phyloP scores from a whole-genome alignment of 306 rosid genomes.

The Adenanthera pavonina region DNA sequence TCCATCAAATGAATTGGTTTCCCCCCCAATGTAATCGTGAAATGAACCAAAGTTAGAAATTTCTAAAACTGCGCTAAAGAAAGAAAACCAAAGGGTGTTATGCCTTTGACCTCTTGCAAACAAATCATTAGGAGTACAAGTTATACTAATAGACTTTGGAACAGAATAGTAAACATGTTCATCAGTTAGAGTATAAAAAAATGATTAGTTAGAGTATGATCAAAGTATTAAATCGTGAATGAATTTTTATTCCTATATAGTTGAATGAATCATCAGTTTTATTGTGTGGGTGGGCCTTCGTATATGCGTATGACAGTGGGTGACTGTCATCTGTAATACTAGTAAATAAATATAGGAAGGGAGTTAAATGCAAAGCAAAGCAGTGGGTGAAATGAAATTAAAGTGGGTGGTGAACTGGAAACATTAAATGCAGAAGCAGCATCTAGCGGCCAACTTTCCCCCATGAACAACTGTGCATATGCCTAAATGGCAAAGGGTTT shows the following conservation, averaged over 20 bases:
- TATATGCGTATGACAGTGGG: too few relatives aligned
- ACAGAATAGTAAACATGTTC: not conserved
- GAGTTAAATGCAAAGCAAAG: slow-evolving; percentile 24
- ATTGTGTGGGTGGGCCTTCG: too few relatives aligned
- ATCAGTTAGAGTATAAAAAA: too few relatives aligned
- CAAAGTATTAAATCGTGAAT: too few relatives aligned
- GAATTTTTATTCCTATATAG: too few relatives aligned
- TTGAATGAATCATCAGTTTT: too few relatives aligned
- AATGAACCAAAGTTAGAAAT: not conserved
- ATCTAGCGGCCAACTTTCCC: not conserved
- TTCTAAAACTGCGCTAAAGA: not conserved
- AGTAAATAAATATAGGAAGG: not conserved
- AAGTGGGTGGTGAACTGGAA: too few relatives aligned
- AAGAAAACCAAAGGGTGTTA: too few relatives aligned
- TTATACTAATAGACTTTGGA: not conserved
- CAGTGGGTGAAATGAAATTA: not conserved
- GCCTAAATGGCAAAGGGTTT: not conserved
- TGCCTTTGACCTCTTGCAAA: too few relatives aligned
- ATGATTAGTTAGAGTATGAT: too few relatives aligned
- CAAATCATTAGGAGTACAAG: not conserved
- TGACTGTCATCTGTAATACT: too few relatives aligned
- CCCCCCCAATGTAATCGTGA: not conserved
- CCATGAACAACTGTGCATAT: too few relatives aligned
- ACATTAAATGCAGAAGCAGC: not conserved
- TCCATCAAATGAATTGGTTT: not conserved